phyloP scores from a whole-genome alignment of 805 yeast species.

The Ogataea angusta region DNA sequence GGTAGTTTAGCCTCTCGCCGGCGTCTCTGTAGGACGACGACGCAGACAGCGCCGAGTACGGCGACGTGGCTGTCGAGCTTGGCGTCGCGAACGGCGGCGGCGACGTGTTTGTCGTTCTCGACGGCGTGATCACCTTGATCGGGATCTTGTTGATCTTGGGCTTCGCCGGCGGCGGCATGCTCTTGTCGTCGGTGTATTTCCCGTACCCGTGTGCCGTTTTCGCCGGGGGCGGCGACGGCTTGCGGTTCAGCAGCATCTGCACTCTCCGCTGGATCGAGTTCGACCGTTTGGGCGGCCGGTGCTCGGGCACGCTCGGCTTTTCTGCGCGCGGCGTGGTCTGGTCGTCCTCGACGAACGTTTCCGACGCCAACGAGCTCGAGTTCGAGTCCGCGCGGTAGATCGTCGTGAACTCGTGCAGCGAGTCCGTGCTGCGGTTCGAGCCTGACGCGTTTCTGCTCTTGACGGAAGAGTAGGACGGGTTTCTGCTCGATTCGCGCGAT shows the following conservation, averaged over 20 bases:
- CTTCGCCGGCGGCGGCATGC: conserved; percentile 20
- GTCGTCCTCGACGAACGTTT: conserved; percentile 16
- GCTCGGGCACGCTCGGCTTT: conserved; percentile 20
- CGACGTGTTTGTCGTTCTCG: conserved; percentile 13
- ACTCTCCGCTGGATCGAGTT: conserved; percentile 54
- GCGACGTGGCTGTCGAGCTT: conserved; percentile 14
- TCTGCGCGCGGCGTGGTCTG: conserved; percentile 1
- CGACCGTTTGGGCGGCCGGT: conserved; percentile 30
- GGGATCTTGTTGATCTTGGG: conserved; percentile 18
- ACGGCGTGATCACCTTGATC: conserved; percentile 12
- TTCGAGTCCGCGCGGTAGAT: conserved; percentile 10
- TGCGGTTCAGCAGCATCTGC: conserved; percentile 44
- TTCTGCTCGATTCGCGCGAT: conserved; percentile 23
- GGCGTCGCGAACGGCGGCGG: conserved; percentile 24
- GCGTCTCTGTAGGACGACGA: conserved; percentile 11
- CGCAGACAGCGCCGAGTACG: conserved; percentile 10
- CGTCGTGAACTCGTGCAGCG: conserved; percentile 20
- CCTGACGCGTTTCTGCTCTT: conserved; percentile 19
- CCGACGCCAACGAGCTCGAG: conserved; percentile 11
- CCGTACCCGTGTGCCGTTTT: conserved; percentile 85
- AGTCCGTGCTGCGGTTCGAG: conserved; percentile 21
- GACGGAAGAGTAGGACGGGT: conserved; percentile 19
- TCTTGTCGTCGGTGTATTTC: conserved; percentile 49
- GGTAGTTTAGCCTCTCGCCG: conserved; percentile 5
- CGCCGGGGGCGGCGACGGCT: conserved; percentile 42